These are phyloP conservation scores for Trichothecium roseum DNA, from an alignment of 2,329 filamentous ascomycete genomes.

Conservation along the genomic window DNA sequence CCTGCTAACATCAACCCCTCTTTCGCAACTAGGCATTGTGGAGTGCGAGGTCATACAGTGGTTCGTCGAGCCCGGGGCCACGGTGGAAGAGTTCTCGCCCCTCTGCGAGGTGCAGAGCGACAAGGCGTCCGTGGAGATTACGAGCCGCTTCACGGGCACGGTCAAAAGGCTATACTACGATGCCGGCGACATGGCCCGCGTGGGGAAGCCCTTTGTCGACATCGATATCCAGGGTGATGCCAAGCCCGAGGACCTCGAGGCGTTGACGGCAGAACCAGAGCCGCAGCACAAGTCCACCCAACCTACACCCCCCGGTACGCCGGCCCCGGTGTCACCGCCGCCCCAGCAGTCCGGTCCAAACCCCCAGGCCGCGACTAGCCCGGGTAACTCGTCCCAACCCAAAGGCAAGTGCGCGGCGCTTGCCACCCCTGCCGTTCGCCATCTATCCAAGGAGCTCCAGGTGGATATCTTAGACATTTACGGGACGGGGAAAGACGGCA, in stretches of 20 bases:
- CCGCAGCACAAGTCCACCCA: slow-evolving; percentile 16
- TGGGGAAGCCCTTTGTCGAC: slow-evolving; percentile 88
- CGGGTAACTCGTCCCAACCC: slow-evolving; percentile 14
- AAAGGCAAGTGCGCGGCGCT: slow-evolving; percentile 61
- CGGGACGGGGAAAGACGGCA: slow-evolving; percentile 82
- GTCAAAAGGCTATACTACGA: slow-evolving; percentile 97
- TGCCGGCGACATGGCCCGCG: slow-evolving; percentile 89
- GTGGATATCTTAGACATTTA: slow-evolving; percentile 68
- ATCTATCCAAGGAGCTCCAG: slow-evolving; percentile 69
- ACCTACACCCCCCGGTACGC: slow-evolving; percentile 9
- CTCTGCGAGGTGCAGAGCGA: slow-evolving; percentile 98
- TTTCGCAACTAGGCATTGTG: slow-evolving; percentile 77
- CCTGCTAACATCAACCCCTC: neutral
- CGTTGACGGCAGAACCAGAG: slow-evolving; percentile 20
- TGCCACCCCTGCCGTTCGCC: slow-evolving; percentile 86
- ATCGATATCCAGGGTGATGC: slow-evolving; percentile 82
- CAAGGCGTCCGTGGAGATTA: slow-evolving; percentile 87
- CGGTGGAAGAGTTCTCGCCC: slow-evolving; percentile 95
- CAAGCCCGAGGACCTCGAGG: slow-evolving; percentile 28
- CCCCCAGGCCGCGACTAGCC: neutral
- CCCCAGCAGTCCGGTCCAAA: neutral
- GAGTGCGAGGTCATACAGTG: slow-evolving; percentile 99
- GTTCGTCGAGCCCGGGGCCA: slow-evolving; percentile 94
- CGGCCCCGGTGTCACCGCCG: slow-evolving; percentile 6
- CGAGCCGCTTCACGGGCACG: slow-evolving; percentile 86